Conservation (phyloP, 2,329 filamentous ascomycete genomes). For the Phoma herbarum region DNA sequence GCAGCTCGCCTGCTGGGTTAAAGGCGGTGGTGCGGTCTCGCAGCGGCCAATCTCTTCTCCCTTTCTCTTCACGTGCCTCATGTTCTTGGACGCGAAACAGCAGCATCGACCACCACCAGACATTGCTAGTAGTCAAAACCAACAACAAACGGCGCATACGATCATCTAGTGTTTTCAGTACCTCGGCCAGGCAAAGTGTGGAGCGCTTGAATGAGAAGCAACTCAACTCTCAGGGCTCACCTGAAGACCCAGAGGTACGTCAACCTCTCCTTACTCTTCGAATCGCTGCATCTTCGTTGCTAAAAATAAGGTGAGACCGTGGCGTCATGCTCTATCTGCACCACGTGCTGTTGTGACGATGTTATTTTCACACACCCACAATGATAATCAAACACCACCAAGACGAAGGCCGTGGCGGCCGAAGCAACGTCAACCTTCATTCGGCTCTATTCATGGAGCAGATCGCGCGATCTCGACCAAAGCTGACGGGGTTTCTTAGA, state of each 20-base stretch:
- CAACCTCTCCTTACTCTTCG: background rate
- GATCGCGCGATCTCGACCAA: background rate
- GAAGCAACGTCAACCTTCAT: background rate
- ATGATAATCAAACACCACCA: background rate
- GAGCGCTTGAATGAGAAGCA: constrained; percentile 24
- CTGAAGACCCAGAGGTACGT: constrained; percentile 29
- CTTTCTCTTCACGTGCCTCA: constrained; percentile 44
- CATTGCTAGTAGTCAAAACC: constrained; percentile 2
- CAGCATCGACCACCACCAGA: constrained; percentile 13
- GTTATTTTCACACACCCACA: background rate
- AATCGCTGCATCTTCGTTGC: background rate
- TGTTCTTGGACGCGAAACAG: constrained; percentile 31
- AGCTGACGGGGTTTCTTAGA: constrained; percentile 14
- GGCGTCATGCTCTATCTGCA: background rate
- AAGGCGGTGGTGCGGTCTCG: constrained; percentile 20
- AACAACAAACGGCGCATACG: constrained; percentile 12
- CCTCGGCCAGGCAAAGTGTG: constrained; percentile 23
- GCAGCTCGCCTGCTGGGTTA: constrained; percentile 18
- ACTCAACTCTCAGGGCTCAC: constrained; percentile 3
- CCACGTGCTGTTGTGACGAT: background rate
- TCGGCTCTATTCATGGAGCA: background rate
- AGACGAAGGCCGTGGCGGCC: background rate
- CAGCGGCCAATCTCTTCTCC: constrained; percentile 30
- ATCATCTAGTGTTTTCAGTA: constrained; percentile 29
- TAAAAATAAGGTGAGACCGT: background rate